Evolutionary conservation across 805 yeast genomes (phyloP).

Genomic region (Wickerhamomyces tratensis): DNA sequence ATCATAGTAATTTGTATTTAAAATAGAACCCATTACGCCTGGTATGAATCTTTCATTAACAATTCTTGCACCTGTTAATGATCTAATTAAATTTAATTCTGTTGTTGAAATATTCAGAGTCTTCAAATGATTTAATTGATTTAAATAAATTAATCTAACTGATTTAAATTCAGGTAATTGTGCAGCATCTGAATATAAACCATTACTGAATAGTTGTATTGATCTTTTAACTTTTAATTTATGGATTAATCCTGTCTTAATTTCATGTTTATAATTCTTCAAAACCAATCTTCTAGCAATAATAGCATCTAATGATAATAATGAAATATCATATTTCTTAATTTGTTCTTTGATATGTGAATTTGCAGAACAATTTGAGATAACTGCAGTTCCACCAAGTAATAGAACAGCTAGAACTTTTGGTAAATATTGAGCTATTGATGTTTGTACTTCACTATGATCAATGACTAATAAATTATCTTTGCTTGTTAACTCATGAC

Average conservation of each 20-base stretch:
- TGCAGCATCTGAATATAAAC: constrained; percentile 8
- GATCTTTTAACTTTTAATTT: constrained; percentile 13
- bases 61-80: constrained; percentile 38
- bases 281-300: constrained; percentile 5
- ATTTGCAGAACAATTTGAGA: constrained; percentile 11
- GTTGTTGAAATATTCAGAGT: constrained; percentile 8
- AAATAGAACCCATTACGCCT: constrained; percentile 46
- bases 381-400: constrained; percentile 22
- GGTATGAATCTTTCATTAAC: constrained; percentile 37
- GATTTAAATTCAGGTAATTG: constrained; percentile 24
- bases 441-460: constrained; percentile 4
- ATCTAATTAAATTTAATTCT: constrained; percentile 31
- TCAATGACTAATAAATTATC: constrained; percentile 23
- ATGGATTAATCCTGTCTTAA: background rate
- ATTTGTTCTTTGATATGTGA: constrained; percentile 1
- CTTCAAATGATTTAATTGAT: background rate
- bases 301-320: constrained; percentile 2
- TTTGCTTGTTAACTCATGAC: constrained; percentile 23
- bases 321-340: constrained; percentile 5
- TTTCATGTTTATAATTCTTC: background rate
- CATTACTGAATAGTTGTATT: constrained; percentile 12
- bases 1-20: constrained; percentile 53
- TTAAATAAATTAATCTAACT: constrained; percentile 16
- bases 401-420: constrained; percentile 23
- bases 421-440: constrained; percentile 33